Evolutionary conservation across 73 alveolate species (phyloP), one percentile per base, ranked within the genome.

Genomic region (Symbiodinium natans): DNA sequence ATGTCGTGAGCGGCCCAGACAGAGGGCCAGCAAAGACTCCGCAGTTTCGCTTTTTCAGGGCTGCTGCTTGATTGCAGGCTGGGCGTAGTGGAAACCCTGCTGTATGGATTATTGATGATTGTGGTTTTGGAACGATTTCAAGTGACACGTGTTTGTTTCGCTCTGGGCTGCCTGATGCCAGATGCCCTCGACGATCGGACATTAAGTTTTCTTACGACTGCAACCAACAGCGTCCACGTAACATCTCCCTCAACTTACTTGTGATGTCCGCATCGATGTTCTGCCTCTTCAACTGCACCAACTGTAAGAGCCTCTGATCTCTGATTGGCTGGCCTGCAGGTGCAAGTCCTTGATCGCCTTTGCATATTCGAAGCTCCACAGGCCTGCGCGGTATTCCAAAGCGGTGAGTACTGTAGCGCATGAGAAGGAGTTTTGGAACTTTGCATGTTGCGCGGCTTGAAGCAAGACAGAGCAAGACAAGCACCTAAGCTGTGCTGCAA

Each of bases 271-370:
- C n/a, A n/a, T n/a, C n/a, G n/a, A n/a, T n/a, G n/a, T n/a, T n/a
- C n/a, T n/a, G n/a, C n/a, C n/a, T n/a, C n/a, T n/a, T n/a, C n/a
- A n/a, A n/a, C n/a, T n/a, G n/a, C n/a, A n/a, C n/a, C n/a, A n/a
- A n/a, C n/a, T n/a, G n/a, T n/a, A n/a, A n/a, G n/a, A n/a, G n/a
- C n/a, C n/a, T n/a, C n/a, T n/a, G n/a, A n/a, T n/a, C n/a, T n/a
- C n/a, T n/a, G n/a, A n/a, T n/a, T n/a, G n/a, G n/a, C n/a, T n/a
- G n/a, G n/a, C n/a, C n/a, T n/a, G n/a, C n/a, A 85, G 93, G 94
- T 43, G 31, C 94, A 73, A 8, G 94, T 86, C 59, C 83, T 86
- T 42, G 94, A 86, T 25, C 94, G 84, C 3, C 94, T 86, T 40
- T 56, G 84, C 41, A 86, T 86, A 41, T 86, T 86, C 29, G 84